phyloP scores from a whole-genome alignment of 768 basidiomycete species.

The Tulasnella calospora region DNA sequence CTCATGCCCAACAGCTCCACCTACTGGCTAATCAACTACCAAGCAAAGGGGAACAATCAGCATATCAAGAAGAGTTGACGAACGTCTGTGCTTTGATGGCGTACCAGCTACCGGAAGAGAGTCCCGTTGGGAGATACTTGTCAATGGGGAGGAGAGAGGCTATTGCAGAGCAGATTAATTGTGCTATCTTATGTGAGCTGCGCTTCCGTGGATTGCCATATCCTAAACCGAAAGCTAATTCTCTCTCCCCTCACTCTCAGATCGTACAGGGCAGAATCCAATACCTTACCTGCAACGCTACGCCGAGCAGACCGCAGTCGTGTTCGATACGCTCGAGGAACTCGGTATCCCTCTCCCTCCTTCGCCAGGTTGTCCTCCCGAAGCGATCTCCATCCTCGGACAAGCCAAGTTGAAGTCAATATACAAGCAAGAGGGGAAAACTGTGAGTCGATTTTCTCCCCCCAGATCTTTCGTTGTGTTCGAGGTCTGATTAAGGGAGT shows the following conservation, averaged over 20 bases:
- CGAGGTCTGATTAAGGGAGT: not conserved
- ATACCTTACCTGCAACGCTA: constrained; percentile 25
- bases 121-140: constrained; percentile 70
- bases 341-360: not conserved
- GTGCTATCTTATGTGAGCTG: constrained; percentile 73
- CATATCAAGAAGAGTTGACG: constrained; percentile 64
- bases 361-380: not conserved
- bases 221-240: not conserved
- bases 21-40: constrained; percentile 54
- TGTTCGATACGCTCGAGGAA: constrained; percentile 11
- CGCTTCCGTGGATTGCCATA: not conserved
- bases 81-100: constrained; percentile 75
- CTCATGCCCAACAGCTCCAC: constrained; percentile 62
- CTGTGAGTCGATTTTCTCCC: not conserved
- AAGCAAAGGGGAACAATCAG: constrained; percentile 50
- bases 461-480: not conserved
- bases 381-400: not conserved
- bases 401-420: not conserved
- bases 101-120: constrained; percentile 75
- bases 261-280: constrained; percentile 13
- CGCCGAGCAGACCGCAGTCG: constrained; percentile 16
- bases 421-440: not conserved
- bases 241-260: not conserved
- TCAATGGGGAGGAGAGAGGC: constrained; percentile 69
- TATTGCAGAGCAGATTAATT: constrained; percentile 83